Evolutionary conservation across 495 filamentous ascomycete genomes (phyloP), one percentile per base, ranked within the genome.

Genomic region (Aspergillus steynii): DNA sequence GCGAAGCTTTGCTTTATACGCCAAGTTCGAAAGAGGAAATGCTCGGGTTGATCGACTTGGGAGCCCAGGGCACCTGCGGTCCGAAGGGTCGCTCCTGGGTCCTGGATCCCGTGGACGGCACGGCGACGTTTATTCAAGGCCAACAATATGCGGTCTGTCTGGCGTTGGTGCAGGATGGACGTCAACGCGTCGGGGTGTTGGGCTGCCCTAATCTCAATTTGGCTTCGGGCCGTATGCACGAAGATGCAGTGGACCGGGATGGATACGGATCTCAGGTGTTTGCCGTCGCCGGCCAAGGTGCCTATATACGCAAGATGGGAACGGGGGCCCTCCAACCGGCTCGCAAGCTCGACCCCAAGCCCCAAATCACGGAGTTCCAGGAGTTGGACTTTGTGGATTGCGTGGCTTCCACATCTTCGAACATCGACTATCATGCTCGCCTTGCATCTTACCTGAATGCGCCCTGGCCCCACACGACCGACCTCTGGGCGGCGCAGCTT

Each of bases 101-200:
- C 3, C 80, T 91, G 37, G 88, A 91, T 66, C 88, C 88, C 0
- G 88, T 91, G 50, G 88, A 91, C 61, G 88, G 88, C 28, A 91
- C 88, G 0, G 83, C 82, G 45, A 86, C 85, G 3, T 91, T 87
- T 56, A 80, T 91, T 14, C 71, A 71, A 7, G 82, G 83, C 42
- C 74, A 86, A 65, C 86, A 89, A 62, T 91, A 89, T 59, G 86
- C 85, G 0, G 86, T 86, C 6, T 86, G 82, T 49, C 80, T 88
- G 5, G 79, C 83, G 0, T 71, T 90, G 12, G 68, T 86, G 0
- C 72, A 75, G 12, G 71, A 85, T 47, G 78, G 77, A 2, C 59
- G 72, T 26, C 68, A 86, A 53, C 79, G 80, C 58, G 65, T 85
- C 9, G 80, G 77, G 0, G 79, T 86, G 2, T 63, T 86, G 34